These are phyloP conservation scores for Lecanicillium sp. DNA, from an alignment of 2,329 filamentous ascomycete genomes.

Conservation along the genomic window DNA sequence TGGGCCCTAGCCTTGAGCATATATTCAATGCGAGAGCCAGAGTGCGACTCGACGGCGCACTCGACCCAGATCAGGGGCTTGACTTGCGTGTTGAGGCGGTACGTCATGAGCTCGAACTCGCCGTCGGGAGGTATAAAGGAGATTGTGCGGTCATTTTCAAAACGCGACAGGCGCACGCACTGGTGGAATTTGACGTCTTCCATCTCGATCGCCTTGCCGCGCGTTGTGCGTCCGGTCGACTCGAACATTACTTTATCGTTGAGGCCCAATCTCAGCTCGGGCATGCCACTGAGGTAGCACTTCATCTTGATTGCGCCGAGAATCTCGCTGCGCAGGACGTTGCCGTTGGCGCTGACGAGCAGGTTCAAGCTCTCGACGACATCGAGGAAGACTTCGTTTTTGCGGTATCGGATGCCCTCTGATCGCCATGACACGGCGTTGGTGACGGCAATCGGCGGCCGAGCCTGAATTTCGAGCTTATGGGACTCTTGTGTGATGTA, in stretches of 20 bases:
- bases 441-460: constrained; percentile 94
- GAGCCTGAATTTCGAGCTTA: constrained; percentile 93
- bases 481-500: constrained; percentile 99
- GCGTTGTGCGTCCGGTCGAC: constrained; percentile 85
- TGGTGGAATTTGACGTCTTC: constrained; percentile 99
- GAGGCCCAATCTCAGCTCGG: constrained; percentile 83
- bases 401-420: constrained; percentile 95
- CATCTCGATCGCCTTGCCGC: constrained; percentile 98
- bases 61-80: constrained; percentile 99
- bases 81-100: constrained; percentile 95
- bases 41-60: constrained; percentile 93
- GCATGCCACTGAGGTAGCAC: constrained; percentile 97
- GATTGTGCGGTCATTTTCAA: constrained; percentile 98
- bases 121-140: constrained; percentile 98
- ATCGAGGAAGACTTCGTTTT: constrained; percentile 98
- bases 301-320: constrained; percentile 99
- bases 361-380: constrained; percentile 96
- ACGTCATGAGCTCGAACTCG: constrained; percentile 99
- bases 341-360: constrained; percentile 87
- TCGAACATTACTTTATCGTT: constrained; percentile 99
- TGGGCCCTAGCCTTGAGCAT: constrained; percentile 98
- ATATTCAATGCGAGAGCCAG: constrained; percentile 92
- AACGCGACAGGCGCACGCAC: constrained; percentile 88
- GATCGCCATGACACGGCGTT: constrained; percentile 98
- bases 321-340: constrained; percentile 92